These are phyloP conservation scores for Bruguiera hainesii DNA, from an alignment of 441 rosid species.

Conservation along the genomic window DNA sequence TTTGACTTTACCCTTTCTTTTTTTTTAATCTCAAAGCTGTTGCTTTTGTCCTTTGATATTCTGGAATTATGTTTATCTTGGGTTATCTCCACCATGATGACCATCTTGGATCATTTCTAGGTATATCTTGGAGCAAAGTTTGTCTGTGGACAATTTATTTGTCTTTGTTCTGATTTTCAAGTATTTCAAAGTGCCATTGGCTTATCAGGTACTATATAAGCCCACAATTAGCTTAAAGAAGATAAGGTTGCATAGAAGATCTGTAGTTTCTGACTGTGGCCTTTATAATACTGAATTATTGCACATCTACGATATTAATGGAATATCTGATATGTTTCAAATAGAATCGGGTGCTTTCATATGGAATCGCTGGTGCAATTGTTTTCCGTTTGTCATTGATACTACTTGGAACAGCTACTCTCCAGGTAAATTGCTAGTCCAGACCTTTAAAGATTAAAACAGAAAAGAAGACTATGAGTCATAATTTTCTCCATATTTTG, in stretches of 20 bases:
- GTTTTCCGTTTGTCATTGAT: conserved; percentile 71
- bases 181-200: conserved; percentile 82
- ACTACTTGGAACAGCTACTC: conserved; percentile 83
- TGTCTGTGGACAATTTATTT: conserved; percentile 93
- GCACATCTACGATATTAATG: conserved; percentile 11
- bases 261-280: background rate
- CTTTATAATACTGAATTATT: background rate
- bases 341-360: conserved; percentile 82
- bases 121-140: conserved; percentile 92
- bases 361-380: conserved; percentile 85
- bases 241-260: background rate
- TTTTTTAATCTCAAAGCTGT: too few species aligned
- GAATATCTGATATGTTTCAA: conserved; percentile 25
- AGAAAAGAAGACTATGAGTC: background rate
- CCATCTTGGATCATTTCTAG: conserved; percentile 42
- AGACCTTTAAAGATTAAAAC: background rate
- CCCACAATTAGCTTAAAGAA: conserved; percentile 12
- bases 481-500: background rate
- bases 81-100: background rate
- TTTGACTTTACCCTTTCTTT: too few species aligned
- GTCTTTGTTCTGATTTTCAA: conserved; percentile 89
- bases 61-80: background rate
- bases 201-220: conserved; percentile 63
- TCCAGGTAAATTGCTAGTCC: conserved; percentile 57
- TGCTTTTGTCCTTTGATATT: background rate